Base-by-base conservation (phyloP, 352 stramenopile species). In the Pythium folliculosum region DNA sequence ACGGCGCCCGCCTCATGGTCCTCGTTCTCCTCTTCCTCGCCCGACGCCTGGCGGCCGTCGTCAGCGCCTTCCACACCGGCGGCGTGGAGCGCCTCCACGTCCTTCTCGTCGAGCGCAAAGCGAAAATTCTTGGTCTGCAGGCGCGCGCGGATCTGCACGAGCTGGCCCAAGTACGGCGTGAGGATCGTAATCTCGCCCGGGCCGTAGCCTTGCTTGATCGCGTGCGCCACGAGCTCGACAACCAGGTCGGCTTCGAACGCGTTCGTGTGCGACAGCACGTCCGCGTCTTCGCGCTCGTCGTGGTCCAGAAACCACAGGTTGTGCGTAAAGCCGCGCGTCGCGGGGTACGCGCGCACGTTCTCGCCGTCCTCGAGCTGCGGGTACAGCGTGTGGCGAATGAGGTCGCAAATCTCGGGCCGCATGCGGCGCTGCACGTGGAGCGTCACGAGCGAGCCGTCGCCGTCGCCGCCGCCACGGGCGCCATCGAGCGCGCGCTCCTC, bases 121-220 rank as follows among this genome's bases (percentile, higher is more conserved):
- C 53, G 62, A 21, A 69, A 50, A 16, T 61, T 63, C 44, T 82
- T 72, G n/a, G 56, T 35, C 14, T 75, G 53, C 19, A 95, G 71
- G 1, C 73, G 59, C 17, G 69, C 60, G 22, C 86, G 74, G 37
- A 95, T 78, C 47, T 76, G 75, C 25, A 90, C 67, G 3, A 96
- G 68, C 69, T 97, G 89, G 10, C 87, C 84, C 47, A 96, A 67
- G 45, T 96, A 97, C 43, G 89, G 88, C 23, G 89, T 96, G 22
- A 97, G 64, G 13, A 96, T 80, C 8, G 81, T 80, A 23, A 97
- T 86, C 53, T 90, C 81, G 12, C 67, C 71, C 8, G 66, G 68
- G 19, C 77, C 62, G 56, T 94, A 93, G 3, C 82, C 85, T 65
- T 96, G 88, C 12, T 89, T 71, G 6, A 96, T 59, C 25, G 92